phyloP scores from a whole-genome alignment of 805 yeast species.

The Ogataea paraovalis region DNA sequence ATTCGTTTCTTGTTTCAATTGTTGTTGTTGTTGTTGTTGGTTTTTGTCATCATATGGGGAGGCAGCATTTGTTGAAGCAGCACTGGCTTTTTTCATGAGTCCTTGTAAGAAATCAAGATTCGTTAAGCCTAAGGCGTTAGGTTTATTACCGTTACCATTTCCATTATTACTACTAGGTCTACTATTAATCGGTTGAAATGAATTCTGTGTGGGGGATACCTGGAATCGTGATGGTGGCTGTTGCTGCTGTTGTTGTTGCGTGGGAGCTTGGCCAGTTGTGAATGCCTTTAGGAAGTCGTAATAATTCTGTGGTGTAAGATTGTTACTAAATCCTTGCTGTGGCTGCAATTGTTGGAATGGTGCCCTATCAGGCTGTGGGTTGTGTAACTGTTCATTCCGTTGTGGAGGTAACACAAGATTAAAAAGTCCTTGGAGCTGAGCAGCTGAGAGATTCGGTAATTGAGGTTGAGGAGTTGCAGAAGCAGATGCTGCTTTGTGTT shows the following conservation, averaged over 20 bases:
- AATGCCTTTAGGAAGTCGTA: neutral
- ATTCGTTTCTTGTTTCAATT: slow-evolving; percentile 1
- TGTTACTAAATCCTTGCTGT: neutral
- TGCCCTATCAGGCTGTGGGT: neutral
- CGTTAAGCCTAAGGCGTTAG: slow-evolving; percentile 8
- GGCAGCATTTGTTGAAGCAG: neutral
- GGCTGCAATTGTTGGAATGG: neutral
- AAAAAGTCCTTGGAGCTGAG: slow-evolving; percentile 23
- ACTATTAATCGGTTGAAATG: slow-evolving; percentile 9
- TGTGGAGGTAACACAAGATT: slow-evolving; percentile 8
- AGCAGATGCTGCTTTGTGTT: neutral
- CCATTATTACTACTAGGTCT: neutral
- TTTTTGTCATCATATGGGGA: slow-evolving; percentile 9
- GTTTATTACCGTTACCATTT: slow-evolving; percentile 1
- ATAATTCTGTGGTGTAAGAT: neutral
- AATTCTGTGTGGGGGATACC: slow-evolving; percentile 2
- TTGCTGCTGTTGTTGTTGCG: slow-evolving; percentile 13
- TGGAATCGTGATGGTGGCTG: slow-evolving; percentile 19
- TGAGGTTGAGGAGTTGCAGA: slow-evolving; percentile 2
- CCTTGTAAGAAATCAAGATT: slow-evolving; percentile 15
- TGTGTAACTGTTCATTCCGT: slow-evolving; percentile 1
- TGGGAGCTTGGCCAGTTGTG: neutral
- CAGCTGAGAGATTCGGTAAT: slow-evolving; percentile 34
- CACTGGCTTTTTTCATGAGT: slow-evolving; percentile 11
- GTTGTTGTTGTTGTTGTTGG: slow-evolving; percentile 9